phyloP scores from a whole-genome alignment of 2,329 filamentous ascomycete species.

The Cladosporium sp. region DNA sequence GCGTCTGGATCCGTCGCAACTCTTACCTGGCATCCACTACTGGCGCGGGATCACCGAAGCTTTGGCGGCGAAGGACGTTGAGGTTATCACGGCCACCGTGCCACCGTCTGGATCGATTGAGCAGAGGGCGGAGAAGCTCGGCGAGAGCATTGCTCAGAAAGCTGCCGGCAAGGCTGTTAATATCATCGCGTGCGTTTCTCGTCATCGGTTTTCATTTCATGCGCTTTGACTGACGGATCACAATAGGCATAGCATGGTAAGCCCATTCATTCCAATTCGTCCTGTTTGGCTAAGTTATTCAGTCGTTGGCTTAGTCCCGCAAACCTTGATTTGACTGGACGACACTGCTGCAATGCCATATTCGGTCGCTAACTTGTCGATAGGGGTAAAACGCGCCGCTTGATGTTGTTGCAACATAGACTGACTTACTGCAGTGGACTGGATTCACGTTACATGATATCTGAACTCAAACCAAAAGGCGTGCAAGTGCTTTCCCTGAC shows the following conservation, averaged over 20 bases:
- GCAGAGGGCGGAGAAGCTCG: conserved; percentile 48
- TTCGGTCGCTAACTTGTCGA: conserved; percentile 5
- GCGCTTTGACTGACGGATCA: neutral
- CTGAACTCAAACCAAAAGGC: conserved; percentile 49
- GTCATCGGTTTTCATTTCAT: neutral
- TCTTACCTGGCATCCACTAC: conserved; percentile 54
- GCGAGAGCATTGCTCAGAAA: conserved; percentile 46
- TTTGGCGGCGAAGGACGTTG: conserved; percentile 48
- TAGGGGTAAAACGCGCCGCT: conserved; percentile 31
- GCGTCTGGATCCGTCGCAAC: conserved; percentile 41
- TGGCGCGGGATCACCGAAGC: conserved; percentile 60
- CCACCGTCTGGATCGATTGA: conserved; percentile 56
- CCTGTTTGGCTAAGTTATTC: neutral
- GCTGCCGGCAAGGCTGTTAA: conserved; percentile 55
- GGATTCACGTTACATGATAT: conserved; percentile 60
- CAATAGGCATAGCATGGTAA: conserved; percentile 50
- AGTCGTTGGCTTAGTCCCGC: too few relatives aligned
- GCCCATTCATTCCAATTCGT: neutral
- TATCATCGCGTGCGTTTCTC: conserved; percentile 52
- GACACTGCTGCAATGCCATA: neutral
- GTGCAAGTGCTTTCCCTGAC: conserved; percentile 71
- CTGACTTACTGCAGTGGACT: conserved; percentile 44
- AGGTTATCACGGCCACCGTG: conserved; percentile 56
- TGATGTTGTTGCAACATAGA: conserved; percentile 10
- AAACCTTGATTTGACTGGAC: too few relatives aligned